These are phyloP conservation scores for Candida wancherniae DNA, from an alignment of 805 yeast species.

Conservation along the genomic window DNA sequence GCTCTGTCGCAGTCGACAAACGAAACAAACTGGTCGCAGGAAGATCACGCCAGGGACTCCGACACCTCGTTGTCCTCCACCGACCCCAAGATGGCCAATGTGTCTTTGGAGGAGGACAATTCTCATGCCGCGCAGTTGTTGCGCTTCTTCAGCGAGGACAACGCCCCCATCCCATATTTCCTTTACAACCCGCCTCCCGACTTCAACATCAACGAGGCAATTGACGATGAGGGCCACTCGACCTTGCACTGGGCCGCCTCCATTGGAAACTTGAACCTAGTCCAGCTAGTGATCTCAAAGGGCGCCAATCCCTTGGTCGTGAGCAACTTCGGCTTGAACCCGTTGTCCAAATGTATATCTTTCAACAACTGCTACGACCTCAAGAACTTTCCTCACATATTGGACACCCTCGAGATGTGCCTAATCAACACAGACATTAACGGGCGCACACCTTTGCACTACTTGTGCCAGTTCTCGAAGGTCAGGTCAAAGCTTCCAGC, in stretches of 20 bases:
- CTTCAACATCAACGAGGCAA: slow-evolving; percentile 67
- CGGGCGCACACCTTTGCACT: slow-evolving; percentile 79
- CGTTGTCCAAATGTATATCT: slow-evolving; percentile 76
- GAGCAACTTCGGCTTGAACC: slow-evolving; percentile 72
- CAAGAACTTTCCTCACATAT: slow-evolving; percentile 71
- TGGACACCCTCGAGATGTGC: slow-evolving; percentile 71
- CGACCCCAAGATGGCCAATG: slow-evolving; percentile 10
- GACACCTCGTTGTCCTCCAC: slow-evolving; percentile 32
- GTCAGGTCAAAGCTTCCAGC: slow-evolving; percentile 69
- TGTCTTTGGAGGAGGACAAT: slow-evolving; percentile 46
- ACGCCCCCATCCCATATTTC: slow-evolving; percentile 54
- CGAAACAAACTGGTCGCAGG: slow-evolving; percentile 44
- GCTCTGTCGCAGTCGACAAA: slow-evolving; percentile 34
- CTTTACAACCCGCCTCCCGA: slow-evolving; percentile 58
- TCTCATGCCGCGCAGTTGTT: slow-evolving; percentile 37
- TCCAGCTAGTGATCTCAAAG: slow-evolving; percentile 66
- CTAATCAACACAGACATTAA: slow-evolving; percentile 71
- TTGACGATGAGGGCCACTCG: slow-evolving; percentile 93
- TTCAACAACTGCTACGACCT: slow-evolving; percentile 85
- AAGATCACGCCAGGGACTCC: slow-evolving; percentile 32
- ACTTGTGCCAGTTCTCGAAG: slow-evolving; percentile 67
- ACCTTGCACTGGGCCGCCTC: slow-evolving; percentile 98
- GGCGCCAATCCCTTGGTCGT: slow-evolving; percentile 64
- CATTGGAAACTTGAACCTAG: slow-evolving; percentile 77
- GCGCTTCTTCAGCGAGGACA: slow-evolving; percentile 41